Evolutionary conservation across 2,329 filamentous ascomycete genomes (phyloP), one percentile per base, ranked within the genome.

Genomic region (Grosmannia penicillata): DNA sequence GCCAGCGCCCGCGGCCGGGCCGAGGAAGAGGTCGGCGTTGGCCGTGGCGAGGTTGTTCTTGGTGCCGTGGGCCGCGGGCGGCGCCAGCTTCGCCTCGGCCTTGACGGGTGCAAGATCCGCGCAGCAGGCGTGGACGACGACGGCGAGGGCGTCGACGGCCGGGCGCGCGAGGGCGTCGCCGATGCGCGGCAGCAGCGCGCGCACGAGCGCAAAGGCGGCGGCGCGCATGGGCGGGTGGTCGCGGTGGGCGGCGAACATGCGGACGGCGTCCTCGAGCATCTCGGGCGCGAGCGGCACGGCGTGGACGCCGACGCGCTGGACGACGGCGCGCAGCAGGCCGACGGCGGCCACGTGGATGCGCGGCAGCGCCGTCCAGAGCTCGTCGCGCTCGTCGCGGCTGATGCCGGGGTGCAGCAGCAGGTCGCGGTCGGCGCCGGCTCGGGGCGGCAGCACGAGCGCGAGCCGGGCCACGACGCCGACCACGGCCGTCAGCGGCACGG

Each of bases 311-410:
- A 87, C 63, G 10, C 79, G 69, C 38, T 64, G 56, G 18, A 74
- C 53, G 33, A 91, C 52, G 10, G 62, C 57, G 8, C 65, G 55
- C 18, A 83, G 58, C 2, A 93, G 57, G 18, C 70, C 57, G 38
- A 93, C 60, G n/a, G 74, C 70, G 13, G 80, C 75, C 13, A 76
- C 58, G 51, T 95, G 85, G 28, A 95, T 71, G 9, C 70, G 65
- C 5, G 87, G 82, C 10, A 95, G 65, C 15, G 73, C 64, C 33
- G 70, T 62, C 72, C 82, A 87, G 4, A 95, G 66, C 32, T 78
- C 73, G 38, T 93, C 84, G 43, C 79, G 78, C 57, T 95, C 89
- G 36, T 93, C 82, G 43, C 80, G 73, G 24, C 76, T 70, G 45
- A 91, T 73, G 45, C 83, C 78, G 8, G 76, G 66, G 48, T 86